Evolutionary conservation across 139 green algal species (phyloP).

Genomic region (Parachlorella kessleri): DNA sequence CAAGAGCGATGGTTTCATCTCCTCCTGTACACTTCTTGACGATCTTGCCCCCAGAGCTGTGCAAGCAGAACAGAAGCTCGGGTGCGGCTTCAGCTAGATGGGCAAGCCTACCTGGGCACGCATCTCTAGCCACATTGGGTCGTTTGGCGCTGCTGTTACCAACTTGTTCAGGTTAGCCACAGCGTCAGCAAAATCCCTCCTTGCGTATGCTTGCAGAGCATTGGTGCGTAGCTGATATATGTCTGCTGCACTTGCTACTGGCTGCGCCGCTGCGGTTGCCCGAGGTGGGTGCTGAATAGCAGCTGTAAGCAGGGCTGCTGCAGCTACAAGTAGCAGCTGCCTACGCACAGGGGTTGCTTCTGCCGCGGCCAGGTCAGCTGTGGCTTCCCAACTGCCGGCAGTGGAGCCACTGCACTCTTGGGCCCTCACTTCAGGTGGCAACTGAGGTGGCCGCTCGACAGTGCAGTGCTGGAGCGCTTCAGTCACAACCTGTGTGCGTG

Average conservation of each 20-base stretch:
- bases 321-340: too few relatives aligned
- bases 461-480: too few relatives aligned
- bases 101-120: conserved; percentile 59
- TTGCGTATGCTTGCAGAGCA: conserved; percentile 45
- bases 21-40: not conserved
- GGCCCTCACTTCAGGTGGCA: too few relatives aligned
- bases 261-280: not conserved
- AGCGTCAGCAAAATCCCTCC: conserved; percentile 54
- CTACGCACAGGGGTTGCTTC: too few relatives aligned
- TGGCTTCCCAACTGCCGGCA: too few relatives aligned
- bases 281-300: too few relatives aligned
- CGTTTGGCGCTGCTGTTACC: conserved; percentile 29
- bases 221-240: not conserved
- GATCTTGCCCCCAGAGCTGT: not conserved
- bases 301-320: too few relatives aligned
- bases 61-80: not conserved
- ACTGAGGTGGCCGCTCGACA: too few relatives aligned
- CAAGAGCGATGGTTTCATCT: not conserved
- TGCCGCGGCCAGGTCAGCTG: too few relatives aligned
- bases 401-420: too few relatives aligned
- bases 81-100: too few relatives aligned
- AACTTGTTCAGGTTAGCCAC: conserved; percentile 46
- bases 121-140: conserved; percentile 67
- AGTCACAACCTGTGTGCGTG: too few relatives aligned
- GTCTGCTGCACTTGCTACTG: not conserved